Base-by-base conservation (phyloP, 148 eudicot species). In the Silene conica region DNA sequence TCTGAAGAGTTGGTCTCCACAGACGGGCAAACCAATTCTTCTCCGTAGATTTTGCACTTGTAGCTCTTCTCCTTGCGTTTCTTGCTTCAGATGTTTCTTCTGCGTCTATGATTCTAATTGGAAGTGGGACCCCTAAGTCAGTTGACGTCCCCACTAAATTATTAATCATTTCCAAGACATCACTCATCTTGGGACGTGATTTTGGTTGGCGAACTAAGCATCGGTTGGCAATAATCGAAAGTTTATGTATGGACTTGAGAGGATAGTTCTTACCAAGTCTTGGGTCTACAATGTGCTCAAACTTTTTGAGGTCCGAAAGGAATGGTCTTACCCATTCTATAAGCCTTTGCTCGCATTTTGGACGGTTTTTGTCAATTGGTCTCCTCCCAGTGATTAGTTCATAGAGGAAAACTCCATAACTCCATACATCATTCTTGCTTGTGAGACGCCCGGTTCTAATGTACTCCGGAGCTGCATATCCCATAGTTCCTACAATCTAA, bases 401-500 rank as follows among this genome's bases (percentile, higher is more conserved):
- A 52, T 88, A 94, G 8, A 94, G 87, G 85, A 94, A 94, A 65
- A 94, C 89, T 12, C 98, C 98, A 9, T 88, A 94, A 83, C 98
- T 85, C 96, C 96, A 94, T 8, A 91, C 92, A 70, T 94, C 98
- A 62, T 83, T 94, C 82, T 89, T 94, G 84, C 80, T 79, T 52
- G 97, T 94, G 65, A 94, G 91, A 73, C 86, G 97, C 22, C 97
- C 95, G n/a, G 96, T 91, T 80, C 84, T 85, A 64, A 94, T 72
- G 82, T 94, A 94, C 74, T 94, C 98, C 6, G 98, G 98, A 67
- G 98, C 96, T 67, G 98, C 98, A 68, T 94, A 94, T 71, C 97
- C 98, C 85, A 88, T 67, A 3, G 98, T 94, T 73, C 98, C 98
- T 16, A 91, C 98, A 76, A 91, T 90, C 98, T 94, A 85, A 48